These are phyloP conservation scores for Pleurotus sapidus DNA, from an alignment of 768 basidiomycete genomes.

Conservation along the genomic window DNA sequence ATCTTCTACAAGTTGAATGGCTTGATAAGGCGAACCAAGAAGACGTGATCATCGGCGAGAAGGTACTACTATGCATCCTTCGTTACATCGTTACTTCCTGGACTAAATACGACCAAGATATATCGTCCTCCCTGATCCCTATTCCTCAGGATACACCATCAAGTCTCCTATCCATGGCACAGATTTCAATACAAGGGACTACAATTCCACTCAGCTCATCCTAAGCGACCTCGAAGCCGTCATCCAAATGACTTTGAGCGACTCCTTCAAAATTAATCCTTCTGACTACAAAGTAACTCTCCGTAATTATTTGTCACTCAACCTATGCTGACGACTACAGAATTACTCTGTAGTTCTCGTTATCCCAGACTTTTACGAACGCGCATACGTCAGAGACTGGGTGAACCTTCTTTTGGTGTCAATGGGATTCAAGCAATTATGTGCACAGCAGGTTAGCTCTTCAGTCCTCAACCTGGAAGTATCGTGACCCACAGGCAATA, in stretches of 20 bases:
- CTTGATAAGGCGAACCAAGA: constrained; percentile 50
- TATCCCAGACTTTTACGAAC: constrained; percentile 90
- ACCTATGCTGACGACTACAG: constrained; percentile 33
- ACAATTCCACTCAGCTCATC: constrained; percentile 63
- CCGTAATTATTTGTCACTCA: not conserved
- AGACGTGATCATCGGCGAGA: constrained; percentile 67
- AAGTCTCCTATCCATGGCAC: constrained; percentile 82
- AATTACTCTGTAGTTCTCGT: constrained; percentile 85
- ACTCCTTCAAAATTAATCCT: constrained; percentile 51
- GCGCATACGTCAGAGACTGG: constrained; percentile 78
- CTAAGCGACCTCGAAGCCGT: constrained; percentile 79
- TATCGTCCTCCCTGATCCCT: constrained; percentile 69
- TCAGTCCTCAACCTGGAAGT: not conserved
- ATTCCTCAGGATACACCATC: constrained; percentile 63
- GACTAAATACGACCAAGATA: constrained; percentile 40
- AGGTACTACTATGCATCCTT: constrained; percentile 35
- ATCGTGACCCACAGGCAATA: constrained; percentile 23
- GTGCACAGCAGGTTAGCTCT: constrained; percentile 76
- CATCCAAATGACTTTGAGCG: constrained; percentile 56
- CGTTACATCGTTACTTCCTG: not conserved
- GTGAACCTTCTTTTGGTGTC: constrained; percentile 66
- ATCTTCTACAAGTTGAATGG: constrained; percentile 85
- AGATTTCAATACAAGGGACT: constrained; percentile 81
- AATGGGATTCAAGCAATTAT: constrained; percentile 93
- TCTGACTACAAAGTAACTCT: constrained; percentile 56